Base-by-base conservation (phyloP, 2,329 filamentous ascomycete species). In the Colletotrichum destructivum region DNA sequence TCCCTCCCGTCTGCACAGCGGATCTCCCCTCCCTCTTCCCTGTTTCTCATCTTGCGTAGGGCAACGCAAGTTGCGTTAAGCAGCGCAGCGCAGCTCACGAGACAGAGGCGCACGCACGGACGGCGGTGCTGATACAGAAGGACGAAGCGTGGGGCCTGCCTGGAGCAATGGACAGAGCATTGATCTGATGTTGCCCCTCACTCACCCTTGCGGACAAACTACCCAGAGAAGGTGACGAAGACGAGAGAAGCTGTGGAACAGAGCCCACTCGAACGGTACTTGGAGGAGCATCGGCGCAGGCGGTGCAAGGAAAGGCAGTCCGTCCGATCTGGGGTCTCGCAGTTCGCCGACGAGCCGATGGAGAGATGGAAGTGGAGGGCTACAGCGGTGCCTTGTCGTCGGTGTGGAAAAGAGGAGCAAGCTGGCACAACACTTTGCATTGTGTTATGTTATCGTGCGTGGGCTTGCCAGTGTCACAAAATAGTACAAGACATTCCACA, bases 261-360 rank as follows among this genome's bases (percentile, higher is more conserved):
- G 31, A 23, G 31, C 15, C 40, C 35, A 61, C 40, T 13, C n/a
- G n/a, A 60, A 47, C 31, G 57, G 42, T 59, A 26, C 26, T 26
- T 44, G 21, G 44, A 23, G 11, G 23, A n/a, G 38, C 35, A 21
- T 31, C 21, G 40, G 9, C 12, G 47, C 3, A 56, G 21, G 44
- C 26, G 56, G 56, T 52, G 23, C 54, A 40, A 49, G n/a, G 46
- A 44, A 38, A 35, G 40, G 61, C 51, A 42, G 59, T 52, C 69
- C 69, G 59, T 71, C 69, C 52, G 46, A 63, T 69, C 64, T 63
- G 47, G 59, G 65, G 56, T 40, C 69, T 69, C 65, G 69, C 65
- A 71, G 69, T 71, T 71, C 59, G 69, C 65, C 69, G 69, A 71
- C 26, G 65, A 68, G 69, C 57, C 69, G 65, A 69, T 26, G 21